phyloP scores from a whole-genome alignment of 306 rosid genomes.

The Pyrus bretschneideri region DNA sequence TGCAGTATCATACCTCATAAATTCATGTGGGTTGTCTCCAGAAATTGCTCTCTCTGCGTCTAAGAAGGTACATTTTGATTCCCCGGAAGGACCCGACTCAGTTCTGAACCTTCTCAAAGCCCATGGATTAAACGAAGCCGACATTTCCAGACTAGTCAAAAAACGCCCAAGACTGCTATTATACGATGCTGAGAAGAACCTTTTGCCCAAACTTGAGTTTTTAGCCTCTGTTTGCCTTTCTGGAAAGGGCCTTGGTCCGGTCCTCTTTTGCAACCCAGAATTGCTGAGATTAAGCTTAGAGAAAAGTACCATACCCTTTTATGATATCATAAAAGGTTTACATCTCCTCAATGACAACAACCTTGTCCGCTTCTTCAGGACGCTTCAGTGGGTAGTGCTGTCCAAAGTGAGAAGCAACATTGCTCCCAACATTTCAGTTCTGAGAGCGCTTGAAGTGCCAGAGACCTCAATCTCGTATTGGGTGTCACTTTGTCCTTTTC shows the following conservation, averaged over 20 bases:
- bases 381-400: too few species aligned
- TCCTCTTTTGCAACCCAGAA: neutral
- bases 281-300: neutral
- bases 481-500: neutral
- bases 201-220: conserved; percentile 18
- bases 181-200: neutral
- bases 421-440: neutral
- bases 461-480: neutral
- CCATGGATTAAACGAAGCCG: neutral
- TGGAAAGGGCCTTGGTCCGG: neutral
- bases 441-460: neutral
- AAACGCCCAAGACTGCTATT: neutral
- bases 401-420: too few species aligned
- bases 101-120: neutral
- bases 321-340: neutral
- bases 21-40: conserved; percentile 9
- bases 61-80: neutral
- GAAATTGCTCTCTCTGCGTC: neutral
- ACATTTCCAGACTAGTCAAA: neutral
- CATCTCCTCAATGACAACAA: neutral
- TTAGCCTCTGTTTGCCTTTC: neutral
- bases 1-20: too few species aligned
- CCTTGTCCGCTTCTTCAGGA: neutral
- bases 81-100: neutral
- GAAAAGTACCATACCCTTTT: neutral